Evolutionary conservation across 164 flowering plant species (phyloP), one percentile per base, ranked within the genome.

Genomic region (Santalum album): DNA sequence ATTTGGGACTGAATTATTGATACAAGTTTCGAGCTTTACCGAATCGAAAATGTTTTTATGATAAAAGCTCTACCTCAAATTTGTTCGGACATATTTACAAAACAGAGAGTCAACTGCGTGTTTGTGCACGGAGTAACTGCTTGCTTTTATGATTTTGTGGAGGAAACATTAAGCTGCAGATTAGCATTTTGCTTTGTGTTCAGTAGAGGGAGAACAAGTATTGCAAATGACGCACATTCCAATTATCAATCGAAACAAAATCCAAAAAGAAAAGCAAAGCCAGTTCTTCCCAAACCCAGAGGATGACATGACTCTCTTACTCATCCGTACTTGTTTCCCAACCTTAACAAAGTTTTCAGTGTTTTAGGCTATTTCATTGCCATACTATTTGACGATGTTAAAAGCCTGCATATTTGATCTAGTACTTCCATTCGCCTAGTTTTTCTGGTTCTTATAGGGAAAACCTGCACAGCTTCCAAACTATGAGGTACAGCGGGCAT

Each of bases 181-280:
- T 4, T 43, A 16, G 5, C 5, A 3, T 43, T 16, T 16, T 16
- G 21, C 21, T 3, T 43, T 43, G n/a, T 43, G 3, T 17, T 20
- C 64, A 27, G 39, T 70, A 91, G 96, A 65, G 96, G 98, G 73
- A 78, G 98, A 72, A 63, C 74, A 17, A 91, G 98, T 63, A 73
- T 91, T 59, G 77, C 83, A 19, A 69, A 75, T 38, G 71, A 73
- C 50, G 69, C 72, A 24, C 75, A 63, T 55, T 70, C 59, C 40
- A 70, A 65, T 34, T 48, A 63, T 51, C 73, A 56, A 26, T 78
- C 74, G 44, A 77, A 69, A 56, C 66, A 29, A 29, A 77, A 75
- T 55, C 67, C 65, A 2, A 79, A 62, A 61, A 76, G 69, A 65
- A 81, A 74, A 63, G 69, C 71, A 16, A 84, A 69, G 66, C 87